phyloP scores from a whole-genome alignment of 2,329 filamentous ascomycete genomes.

The Gaeumannomyces sp. region DNA sequence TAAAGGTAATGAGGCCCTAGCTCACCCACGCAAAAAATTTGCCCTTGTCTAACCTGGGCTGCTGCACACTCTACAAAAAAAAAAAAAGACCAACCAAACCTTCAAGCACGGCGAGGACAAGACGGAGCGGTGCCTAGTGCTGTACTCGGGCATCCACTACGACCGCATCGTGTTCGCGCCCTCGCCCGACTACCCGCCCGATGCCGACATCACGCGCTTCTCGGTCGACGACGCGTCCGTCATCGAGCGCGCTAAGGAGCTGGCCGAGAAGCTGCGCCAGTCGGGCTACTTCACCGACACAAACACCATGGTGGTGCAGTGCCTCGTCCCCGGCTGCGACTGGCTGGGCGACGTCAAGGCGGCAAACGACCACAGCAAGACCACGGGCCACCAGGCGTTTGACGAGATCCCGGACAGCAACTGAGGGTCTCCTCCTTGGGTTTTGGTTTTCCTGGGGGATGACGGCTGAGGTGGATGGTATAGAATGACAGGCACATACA shows the following conservation, averaged over 20 bases:
- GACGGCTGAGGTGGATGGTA: not conserved
- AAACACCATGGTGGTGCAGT: constrained; percentile 69
- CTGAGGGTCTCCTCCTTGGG: not conserved
- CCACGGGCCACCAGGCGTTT: constrained; percentile 51
- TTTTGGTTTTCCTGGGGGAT: not conserved
- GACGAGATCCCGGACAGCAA: constrained; percentile 18
- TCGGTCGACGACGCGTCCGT: constrained; percentile 54
- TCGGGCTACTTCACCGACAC: constrained; percentile 88
- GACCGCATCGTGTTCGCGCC: constrained; percentile 62
- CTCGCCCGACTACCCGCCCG: constrained; percentile 31
- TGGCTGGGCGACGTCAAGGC: constrained; percentile 55
- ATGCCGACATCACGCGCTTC: constrained; percentile 65
- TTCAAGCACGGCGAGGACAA: constrained; percentile 62
- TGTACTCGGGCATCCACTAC: constrained; percentile 92
- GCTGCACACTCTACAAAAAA: not conserved
- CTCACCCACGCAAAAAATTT: no score
- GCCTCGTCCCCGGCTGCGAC: constrained; percentile 56
- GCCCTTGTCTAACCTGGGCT: constrained; percentile 23
- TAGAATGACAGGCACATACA: not conserved
- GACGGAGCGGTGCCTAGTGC: constrained; percentile 64
- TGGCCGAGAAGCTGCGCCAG: constrained; percentile 60
- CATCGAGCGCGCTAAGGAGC: constrained; percentile 58
- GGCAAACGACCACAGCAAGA: constrained; percentile 44
- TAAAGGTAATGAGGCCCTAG: constrained; percentile 39
- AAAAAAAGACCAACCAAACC: not conserved